Percentiles rank a stretch among this genome's conserved stretches.
Conservation (phyloP, 2,329 filamentous ascomycete species). For the Colletotrichum sp. region DNA sequence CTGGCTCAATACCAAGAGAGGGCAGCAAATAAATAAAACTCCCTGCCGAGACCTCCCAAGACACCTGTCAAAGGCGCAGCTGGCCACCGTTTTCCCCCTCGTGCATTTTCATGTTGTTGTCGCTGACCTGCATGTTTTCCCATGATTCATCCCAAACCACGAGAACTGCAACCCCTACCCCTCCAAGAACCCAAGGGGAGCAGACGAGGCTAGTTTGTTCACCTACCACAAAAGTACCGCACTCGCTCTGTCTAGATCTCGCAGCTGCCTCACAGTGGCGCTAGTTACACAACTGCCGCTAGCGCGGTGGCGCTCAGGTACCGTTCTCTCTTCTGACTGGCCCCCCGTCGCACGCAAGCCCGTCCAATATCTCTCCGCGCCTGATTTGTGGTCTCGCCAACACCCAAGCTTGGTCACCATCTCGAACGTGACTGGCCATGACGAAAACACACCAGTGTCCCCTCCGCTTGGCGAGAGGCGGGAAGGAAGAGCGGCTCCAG, state of each 20-base stretch:
- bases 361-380: not conserved
- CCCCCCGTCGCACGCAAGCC: not conserved
- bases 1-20: not conserved
- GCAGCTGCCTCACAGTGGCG: not conserved
- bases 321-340: not conserved
- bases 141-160: not conserved
- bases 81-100: not conserved
- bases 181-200: not conserved
- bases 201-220: not conserved
- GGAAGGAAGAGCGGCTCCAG: not conserved
- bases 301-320: slow-evolving; percentile 15
- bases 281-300: slow-evolving; percentile 10
- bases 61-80: not conserved
- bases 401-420: not conserved
- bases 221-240: not conserved
- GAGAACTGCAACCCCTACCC: not conserved
- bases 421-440: not conserved
- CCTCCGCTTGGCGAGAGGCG: not conserved
- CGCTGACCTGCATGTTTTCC: not conserved
- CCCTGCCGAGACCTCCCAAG: not conserved
- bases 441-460: not conserved
- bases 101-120: not conserved
- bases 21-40: not conserved
- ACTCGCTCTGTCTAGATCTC: not conserved
- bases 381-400: not conserved